Percentiles rank a stretch among this genome's conserved stretches.
Evolutionary conservation across 495 filamentous ascomycete genomes (phyloP).

Genomic region (Tuber indicum): DNA sequence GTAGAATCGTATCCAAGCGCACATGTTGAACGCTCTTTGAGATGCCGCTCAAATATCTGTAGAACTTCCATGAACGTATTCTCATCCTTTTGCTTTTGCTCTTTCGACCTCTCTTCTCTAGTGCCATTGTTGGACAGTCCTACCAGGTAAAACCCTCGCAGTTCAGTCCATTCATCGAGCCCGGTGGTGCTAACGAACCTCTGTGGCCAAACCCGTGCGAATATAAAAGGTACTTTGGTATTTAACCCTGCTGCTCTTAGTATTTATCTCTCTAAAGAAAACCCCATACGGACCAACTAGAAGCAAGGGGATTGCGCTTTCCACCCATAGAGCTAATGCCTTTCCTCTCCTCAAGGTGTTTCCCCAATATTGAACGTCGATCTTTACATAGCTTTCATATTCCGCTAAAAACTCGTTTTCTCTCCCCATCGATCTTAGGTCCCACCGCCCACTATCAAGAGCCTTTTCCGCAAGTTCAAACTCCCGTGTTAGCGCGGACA

Average conservation of each 20-base stretch:
- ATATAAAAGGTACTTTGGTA: slow-evolving; percentile 45
- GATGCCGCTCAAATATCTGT: slow-evolving; percentile 47
- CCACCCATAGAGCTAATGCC: slow-evolving; percentile 51
- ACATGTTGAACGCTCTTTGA: slow-evolving; percentile 45
- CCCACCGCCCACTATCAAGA: slow-evolving; percentile 46
- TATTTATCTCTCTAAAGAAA: neutral
- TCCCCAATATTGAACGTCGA: slow-evolving; percentile 55
- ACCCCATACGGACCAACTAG: slow-evolving; percentile 46
- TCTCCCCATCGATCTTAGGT: slow-evolving; percentile 19
- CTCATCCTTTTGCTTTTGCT: slow-evolving; percentile 42
- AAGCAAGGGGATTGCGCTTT: slow-evolving; percentile 49
- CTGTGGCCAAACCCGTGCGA: slow-evolving; percentile 54
- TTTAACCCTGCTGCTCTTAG: slow-evolving; percentile 47
- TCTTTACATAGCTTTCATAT: slow-evolving; percentile 49
- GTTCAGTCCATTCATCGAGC: slow-evolving; percentile 19
- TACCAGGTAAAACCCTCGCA: slow-evolving; percentile 52
- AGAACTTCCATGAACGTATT: slow-evolving; percentile 45
- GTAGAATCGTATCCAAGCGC: slow-evolving; percentile 46
- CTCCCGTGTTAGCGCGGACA: slow-evolving; percentile 49
- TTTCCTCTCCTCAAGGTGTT: slow-evolving; percentile 46
- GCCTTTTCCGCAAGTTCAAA: slow-evolving; percentile 46
- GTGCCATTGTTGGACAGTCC: slow-evolving; percentile 46
- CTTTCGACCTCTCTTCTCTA: slow-evolving; percentile 24
- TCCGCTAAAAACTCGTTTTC: slow-evolving; percentile 46
- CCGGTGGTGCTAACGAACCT: slow-evolving; percentile 45